Conservation (phyloP, 805 yeast species). For the Danielozyma ontarioensis region DNA sequence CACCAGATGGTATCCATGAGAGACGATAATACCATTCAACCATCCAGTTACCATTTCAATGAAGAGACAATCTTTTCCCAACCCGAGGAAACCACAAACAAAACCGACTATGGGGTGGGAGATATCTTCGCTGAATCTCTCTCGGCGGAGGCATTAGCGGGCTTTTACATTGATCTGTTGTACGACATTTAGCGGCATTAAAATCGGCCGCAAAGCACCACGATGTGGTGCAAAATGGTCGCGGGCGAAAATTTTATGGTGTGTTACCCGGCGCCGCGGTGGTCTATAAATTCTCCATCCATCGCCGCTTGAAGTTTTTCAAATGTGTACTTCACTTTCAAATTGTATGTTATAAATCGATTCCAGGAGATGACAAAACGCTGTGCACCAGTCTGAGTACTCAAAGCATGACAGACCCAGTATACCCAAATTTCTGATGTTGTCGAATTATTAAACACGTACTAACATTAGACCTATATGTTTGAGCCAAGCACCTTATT, state of each 20-base stretch:
- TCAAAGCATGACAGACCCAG: constrained; percentile 37
- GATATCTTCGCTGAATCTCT: no score
- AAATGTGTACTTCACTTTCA: not conserved
- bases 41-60: no score
- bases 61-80: no score
- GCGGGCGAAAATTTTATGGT: not conserved
- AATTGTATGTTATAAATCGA: not conserved
- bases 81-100: not conserved
- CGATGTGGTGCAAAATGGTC: no score
- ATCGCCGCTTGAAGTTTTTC: no score
- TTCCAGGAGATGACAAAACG: constrained; percentile 40
- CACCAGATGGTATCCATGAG: constrained; percentile 27
- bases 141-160: no score
- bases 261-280: not conserved
- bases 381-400: constrained; percentile 53
- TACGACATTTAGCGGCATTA: no score
- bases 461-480: constrained; percentile 8
- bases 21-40: constrained; percentile 12
- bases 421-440: constrained; percentile 46
- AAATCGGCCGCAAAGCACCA: no score
- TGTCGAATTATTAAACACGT: not conserved
- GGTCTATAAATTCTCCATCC: not conserved
- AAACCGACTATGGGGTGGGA: no score
- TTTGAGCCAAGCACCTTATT: no score
- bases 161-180: no score